Evolutionary conservation across 139 green algal species (phyloP), one percentile per base, ranked within the genome.

Genomic region (Picochlorum sp.): DNA sequence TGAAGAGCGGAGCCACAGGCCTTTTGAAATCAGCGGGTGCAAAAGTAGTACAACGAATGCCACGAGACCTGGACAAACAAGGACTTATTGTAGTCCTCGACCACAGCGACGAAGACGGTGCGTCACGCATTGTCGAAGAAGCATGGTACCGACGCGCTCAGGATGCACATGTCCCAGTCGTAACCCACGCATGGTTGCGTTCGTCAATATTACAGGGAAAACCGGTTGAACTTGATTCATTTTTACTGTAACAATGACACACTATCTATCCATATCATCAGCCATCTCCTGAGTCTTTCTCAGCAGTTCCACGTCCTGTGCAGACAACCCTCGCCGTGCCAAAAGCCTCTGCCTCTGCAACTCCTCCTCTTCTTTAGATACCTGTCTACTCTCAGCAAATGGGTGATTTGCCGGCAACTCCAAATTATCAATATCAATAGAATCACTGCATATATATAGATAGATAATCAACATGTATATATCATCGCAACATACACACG

Each of bases 341-440:
- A 45, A 34, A 8, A 83, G 55, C n/a, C 75, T 49, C 60, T 44
- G 55, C 13, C 51, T 47, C 47, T 72, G 54, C 54, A 74, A 34
- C 67, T 71, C 60, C 49, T 84, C 77, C 57, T 84, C 77, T 56
- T 84, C 74, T 14, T 65, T 30, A 8, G 62, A 59, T 51, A 88
- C 79, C 71, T 76, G 51, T 64, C 80, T 74, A 50, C 75, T 83
- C n/a, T 81, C 75, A 11, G 86, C 86, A 71, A 84, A 94, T 1
- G 87, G 87, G 67, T 94, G 87, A 72, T 94, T 91, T 6, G 86
- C 74, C 5, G 87, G 87, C 31, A 94, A 76, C 37, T 90, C 82
- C 10, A 92, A 65, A 10, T 86, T 73, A 37, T 90, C 79, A 7
- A 91, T 26, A 49, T 74, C 59, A 24, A 88, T 20, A 4, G 50